Evolutionary conservation across 345 rosid species (phyloP), one percentile per base, ranked within the genome.

Genomic region (Kandelia obovata): DNA sequence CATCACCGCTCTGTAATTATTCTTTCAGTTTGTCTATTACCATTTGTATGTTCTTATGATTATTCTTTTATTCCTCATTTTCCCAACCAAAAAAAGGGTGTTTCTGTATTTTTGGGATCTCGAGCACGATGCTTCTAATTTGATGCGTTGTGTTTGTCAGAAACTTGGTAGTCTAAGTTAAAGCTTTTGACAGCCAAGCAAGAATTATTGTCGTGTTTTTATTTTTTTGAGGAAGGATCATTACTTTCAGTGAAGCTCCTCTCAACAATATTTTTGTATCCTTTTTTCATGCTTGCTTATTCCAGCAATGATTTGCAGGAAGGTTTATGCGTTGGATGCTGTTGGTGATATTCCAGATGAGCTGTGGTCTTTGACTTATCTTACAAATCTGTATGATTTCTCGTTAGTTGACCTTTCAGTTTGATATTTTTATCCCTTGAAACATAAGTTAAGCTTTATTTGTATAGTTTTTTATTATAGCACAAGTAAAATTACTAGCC

Each of bases 341-440:
- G 62, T 7, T 5, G 87, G 87, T 20, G 58, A 23, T 17, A 71
- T 86, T 34, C 91, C 91, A 0, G 88, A 84, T 31, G 91, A 82
- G 59, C 80, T 84, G 0, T 87, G 85, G 87, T 79, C 58, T 69
- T 70, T 84, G 68, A 79, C 77, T 46, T 79, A 62, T 66, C 87
- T 87, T 63, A 64, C 27, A 52, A 68, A 79, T 79, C 78, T 86
- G 83, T 82, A 86, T 43, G 82, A 11, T 58, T 73, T 55, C 64
- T n/a, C 10, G 7, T 62, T 43, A 11, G 30, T 55, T 55, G 30
- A 23, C 25, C 27, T 23, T 10, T 55, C 58, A 23, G 5, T 23
- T 21, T 55, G 58, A 7, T 55, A 55, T 55, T 13, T 53, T 55
- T 55, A 16, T 2, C 58, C 27, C 49, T 43, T 43, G 17, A 43